A percentile compares a stretch with the other conserved stretches of the same genome.
These are phyloP conservation scores for Cystobasidiaceae sp. DNA, from an alignment of 1,284 basidiomycete genomes.

Conservation along the genomic window DNA sequence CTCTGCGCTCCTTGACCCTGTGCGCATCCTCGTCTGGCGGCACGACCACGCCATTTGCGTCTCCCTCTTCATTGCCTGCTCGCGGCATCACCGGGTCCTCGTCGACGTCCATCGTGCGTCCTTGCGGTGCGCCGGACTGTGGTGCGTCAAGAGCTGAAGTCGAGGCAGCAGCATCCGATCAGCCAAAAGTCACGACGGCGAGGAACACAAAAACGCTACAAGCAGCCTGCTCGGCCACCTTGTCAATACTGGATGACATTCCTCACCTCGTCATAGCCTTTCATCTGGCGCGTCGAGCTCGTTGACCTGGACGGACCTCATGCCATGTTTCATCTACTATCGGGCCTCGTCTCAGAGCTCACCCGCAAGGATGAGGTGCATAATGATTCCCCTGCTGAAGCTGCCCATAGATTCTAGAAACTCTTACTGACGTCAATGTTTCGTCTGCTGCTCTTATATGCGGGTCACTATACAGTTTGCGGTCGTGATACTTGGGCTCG, in stretches of 20 bases:
- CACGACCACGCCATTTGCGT: constrained; percentile 5
- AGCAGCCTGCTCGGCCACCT: too few relatives aligned
- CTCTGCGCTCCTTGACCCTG: background rate
- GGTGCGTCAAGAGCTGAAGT: background rate
- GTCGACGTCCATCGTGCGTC: constrained; percentile 8
- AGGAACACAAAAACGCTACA: too few relatives aligned
- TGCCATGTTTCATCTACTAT: constrained; percentile 80
- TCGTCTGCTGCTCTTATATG: background rate
- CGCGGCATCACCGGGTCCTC: constrained; percentile 6
- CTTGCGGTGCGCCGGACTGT: background rate
- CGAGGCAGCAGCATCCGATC: too few relatives aligned
- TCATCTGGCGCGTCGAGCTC: background rate
- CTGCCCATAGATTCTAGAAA: too few relatives aligned
- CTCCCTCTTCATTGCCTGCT: background rate
- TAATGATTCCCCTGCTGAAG: too few relatives aligned
- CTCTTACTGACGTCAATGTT: background rate
- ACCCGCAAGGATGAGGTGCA: constrained; percentile 80
- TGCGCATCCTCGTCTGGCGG: constrained; percentile 6
- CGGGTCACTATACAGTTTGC: constrained; percentile 55
- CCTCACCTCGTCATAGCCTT: background rate
- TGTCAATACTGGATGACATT: too few relatives aligned
- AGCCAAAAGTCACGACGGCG: too few relatives aligned
- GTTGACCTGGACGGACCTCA: background rate
- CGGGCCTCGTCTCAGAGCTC: constrained; percentile 78
- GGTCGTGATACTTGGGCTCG: constrained; percentile 76